Conservation (phyloP, 164 flowering plant species). For the Akebia trifoliata region DNA sequence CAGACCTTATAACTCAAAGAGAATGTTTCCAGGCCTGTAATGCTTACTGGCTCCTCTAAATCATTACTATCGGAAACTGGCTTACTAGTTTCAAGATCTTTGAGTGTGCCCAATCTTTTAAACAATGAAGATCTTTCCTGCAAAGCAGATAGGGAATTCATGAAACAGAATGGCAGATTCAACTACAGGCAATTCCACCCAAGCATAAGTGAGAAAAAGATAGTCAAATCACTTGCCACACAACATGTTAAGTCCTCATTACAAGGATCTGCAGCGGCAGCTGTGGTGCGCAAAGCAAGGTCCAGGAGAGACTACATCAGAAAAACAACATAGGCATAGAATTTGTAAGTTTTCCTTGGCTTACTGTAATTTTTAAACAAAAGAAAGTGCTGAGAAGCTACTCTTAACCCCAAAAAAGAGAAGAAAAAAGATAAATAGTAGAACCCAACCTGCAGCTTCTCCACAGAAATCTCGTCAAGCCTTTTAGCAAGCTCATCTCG, state of each 20-base stretch:
- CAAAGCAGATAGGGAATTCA: constrained; percentile 14
- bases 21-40: constrained; percentile 89
- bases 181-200: constrained; percentile 3
- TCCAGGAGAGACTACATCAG: constrained; percentile 71
- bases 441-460: constrained; percentile 78
- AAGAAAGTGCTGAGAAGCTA: not conserved
- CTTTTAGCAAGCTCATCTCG: constrained; percentile 79
- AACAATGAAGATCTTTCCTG: constrained; percentile 84
- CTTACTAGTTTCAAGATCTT: constrained; percentile 43
- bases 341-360: not conserved
- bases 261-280: constrained; percentile 92
- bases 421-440: not conserved
- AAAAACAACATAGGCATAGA: constrained; percentile 4
- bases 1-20: constrained; percentile 87
- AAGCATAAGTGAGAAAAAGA: constrained; percentile 4
- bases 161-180: constrained; percentile 3
- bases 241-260: constrained; percentile 91
- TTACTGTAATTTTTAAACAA: not conserved
- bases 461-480: constrained; percentile 77
- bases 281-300: constrained; percentile 90
- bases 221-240: constrained; percentile 50
- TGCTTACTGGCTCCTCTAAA: constrained; percentile 63
- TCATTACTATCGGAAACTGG: constrained; percentile 35
- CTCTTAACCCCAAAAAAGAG: not conserved
- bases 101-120: constrained; percentile 56